These are phyloP conservation scores for Sporothrix euskadiensis DNA, from an alignment of 2,329 filamentous ascomycete genomes.

Conservation along the genomic window DNA sequence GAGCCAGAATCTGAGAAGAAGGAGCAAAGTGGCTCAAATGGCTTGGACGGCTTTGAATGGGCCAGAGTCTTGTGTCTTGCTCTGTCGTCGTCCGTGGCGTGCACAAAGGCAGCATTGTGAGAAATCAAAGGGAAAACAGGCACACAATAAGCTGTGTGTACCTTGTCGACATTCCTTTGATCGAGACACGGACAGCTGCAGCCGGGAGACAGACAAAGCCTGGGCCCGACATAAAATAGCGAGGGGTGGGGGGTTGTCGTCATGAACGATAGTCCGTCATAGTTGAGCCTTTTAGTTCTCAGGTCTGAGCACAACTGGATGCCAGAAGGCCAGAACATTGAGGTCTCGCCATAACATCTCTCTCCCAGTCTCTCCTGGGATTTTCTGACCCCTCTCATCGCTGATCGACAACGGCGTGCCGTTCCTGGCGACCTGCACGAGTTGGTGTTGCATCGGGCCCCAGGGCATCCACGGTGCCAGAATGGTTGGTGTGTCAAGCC, in stretches of 20 bases:
- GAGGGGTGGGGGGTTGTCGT: not conserved
- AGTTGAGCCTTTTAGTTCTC: not conserved
- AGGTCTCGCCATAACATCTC: not conserved
- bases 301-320: not conserved
- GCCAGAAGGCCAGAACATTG: not conserved
- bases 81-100: not conserved
- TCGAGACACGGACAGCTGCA: not conserved
- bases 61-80: not conserved
- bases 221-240: not conserved
- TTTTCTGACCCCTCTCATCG: not conserved
- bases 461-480: not conserved
- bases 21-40: not conserved
- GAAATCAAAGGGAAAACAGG: not conserved
- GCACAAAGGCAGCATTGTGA: not conserved
- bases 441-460: slow-evolving; percentile 15
- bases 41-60: not conserved
- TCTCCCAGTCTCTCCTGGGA: not conserved
- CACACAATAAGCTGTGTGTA: not conserved
- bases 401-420: slow-evolving; percentile 7
- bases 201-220: not conserved
- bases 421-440: slow-evolving; percentile 21
- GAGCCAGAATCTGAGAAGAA: not conserved
- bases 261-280: not conserved
- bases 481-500: not conserved
- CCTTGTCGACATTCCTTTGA: not conserved